Conservation (phyloP, 2,329 filamentous ascomycete genomes). For the Scedosporium aurantiacum region DNA sequence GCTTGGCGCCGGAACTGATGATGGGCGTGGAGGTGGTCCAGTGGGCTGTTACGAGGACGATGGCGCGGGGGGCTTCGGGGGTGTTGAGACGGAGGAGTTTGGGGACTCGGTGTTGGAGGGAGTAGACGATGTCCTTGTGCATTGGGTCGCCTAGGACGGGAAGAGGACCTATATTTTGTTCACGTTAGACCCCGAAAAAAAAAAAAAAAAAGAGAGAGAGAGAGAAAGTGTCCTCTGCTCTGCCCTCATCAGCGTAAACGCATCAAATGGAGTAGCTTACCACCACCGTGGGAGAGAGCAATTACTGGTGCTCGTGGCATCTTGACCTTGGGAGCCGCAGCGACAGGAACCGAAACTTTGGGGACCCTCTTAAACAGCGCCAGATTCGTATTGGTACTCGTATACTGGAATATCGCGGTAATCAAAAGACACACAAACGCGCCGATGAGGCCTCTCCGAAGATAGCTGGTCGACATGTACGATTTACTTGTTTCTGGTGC, state of each 20-base stretch:
- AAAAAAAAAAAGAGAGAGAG: too few species aligned
- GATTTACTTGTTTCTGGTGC: background rate
- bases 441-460: constrained; percentile 2
- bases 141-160: constrained; percentile 44
- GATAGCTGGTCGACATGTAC: constrained; percentile 5
- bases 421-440: constrained; percentile 1
- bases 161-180: constrained; percentile 33
- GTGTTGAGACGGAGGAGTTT: constrained; percentile 43
- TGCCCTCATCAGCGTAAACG: background rate
- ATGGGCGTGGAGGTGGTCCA: constrained; percentile 39
- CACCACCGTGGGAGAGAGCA: constrained; percentile 39
- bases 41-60: constrained; percentile 47
- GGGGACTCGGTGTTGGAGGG: constrained; percentile 41
- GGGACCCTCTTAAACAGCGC: background rate
- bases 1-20: constrained; percentile 37
- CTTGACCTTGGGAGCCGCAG: constrained; percentile 7
- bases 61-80: constrained; percentile 35
- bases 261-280: constrained; percentile 15
- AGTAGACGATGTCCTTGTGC: constrained; percentile 38
- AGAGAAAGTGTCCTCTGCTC: background rate
- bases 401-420: background rate
- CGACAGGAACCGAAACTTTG: background rate
- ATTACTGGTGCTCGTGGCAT: constrained; percentile 34
- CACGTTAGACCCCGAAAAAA: too few species aligned
- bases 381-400: background rate